Percentiles rank a stretch among this genome's conserved stretches.
Evolutionary conservation across 2,329 filamentous ascomycete genomes (phyloP).

Genomic region (Celoporthe dispersa): DNA sequence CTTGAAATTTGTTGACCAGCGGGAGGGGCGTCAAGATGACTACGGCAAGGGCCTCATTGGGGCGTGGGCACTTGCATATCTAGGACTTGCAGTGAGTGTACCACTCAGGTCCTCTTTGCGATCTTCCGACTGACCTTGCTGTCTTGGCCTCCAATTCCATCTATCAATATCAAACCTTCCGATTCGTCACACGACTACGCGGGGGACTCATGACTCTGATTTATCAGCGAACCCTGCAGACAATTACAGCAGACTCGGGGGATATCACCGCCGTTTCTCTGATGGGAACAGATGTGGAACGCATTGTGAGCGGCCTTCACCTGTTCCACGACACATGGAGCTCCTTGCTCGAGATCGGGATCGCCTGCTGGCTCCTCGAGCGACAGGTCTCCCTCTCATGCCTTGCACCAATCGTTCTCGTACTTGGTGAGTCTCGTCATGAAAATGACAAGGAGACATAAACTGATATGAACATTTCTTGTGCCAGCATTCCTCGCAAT

Average conservation of each 20-base stretch:
- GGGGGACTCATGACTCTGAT: background rate
- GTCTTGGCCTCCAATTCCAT: background rate
- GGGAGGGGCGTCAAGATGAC: background rate
- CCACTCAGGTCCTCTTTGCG: background rate
- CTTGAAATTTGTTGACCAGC: background rate
- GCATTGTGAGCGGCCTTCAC: background rate
- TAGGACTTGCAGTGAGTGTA: background rate
- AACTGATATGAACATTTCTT: background rate
- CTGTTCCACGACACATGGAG: background rate
- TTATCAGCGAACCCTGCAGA: background rate
- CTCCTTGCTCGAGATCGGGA: background rate
- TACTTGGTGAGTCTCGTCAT: background rate
- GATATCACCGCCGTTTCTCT: background rate
- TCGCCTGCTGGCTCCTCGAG: background rate
- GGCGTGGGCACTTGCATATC: background rate
- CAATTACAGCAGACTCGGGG: background rate
- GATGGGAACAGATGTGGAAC: background rate
- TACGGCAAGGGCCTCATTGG: background rate
- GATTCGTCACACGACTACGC: background rate
- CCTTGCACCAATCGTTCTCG: background rate
- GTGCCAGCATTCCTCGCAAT: background rate
- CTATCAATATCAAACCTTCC: background rate
- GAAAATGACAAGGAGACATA: too few species aligned
- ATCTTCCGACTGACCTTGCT: background rate
- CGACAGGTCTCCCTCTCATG: background rate